Evolutionary conservation across 2,329 filamentous ascomycete genomes (phyloP), one percentile per base, ranked within the genome.

Genomic region (Exophiala sp.): DNA sequence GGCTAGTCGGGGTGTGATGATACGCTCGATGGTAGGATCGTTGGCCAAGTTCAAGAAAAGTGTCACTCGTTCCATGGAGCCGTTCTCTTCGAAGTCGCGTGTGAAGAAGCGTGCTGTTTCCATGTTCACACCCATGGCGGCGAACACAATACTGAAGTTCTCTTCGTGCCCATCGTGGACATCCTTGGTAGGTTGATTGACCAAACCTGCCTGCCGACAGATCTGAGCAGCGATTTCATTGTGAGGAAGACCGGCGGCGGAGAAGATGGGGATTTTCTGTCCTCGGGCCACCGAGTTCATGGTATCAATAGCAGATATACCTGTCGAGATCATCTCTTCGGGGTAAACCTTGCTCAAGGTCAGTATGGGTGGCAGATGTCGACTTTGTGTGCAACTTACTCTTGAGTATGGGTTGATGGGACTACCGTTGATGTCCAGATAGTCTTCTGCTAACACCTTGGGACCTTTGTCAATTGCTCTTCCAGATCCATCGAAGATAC

Each of bases 181-280:
- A 59, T 86, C 90, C 81, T 98, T 98, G 69, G 88, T 95, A 29
- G 89, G 89, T 78, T 77, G 88, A 62, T 89, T 83, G 59, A 97
- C 94, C 68, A 98, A 75, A 71, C 91, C 82, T 62, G 93, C 93
- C 73, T 98, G 93, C 73, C 94, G 84, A 77, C 90, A 96, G 72
- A 98, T 98, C 74, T 96, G 90, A 40, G 93, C 94, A 51, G 94
- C 94, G 65, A 98, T 97, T 77, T 98, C 93, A 75, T 98, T 98
- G 76, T 98, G 94, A 32, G 94, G 94, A 52, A 98, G 82, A 89
- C 93, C 93, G 54, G 93, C 84, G 47, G 93, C 89, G 21, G 93
- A 98, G 82, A 98, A 98, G 65, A 98, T 98, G 63, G 94, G 93
- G 60, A 98, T 98, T 80, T 98, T 98, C 71, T 98, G 93, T 57